Base-by-base conservation (phyloP, 2,329 filamentous ascomycete species). In the Colletotrichum ledebouriae region DNA sequence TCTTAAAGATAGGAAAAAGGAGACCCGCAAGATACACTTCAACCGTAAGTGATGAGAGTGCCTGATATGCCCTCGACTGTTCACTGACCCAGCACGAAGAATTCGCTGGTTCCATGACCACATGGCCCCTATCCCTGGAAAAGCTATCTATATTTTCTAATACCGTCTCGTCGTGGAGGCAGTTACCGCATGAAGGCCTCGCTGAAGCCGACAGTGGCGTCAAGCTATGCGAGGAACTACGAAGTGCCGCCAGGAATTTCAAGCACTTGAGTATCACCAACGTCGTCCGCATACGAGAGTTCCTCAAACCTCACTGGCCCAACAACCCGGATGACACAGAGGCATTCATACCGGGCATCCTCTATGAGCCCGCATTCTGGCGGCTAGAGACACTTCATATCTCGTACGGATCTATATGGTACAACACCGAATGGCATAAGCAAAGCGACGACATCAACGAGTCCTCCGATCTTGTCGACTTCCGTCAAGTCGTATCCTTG, bases 401-500 rank as follows among this genome's bases (percentile, higher is more conserved):
- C 15, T 59, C 67, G 5, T 73, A 73, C 49, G 66, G 66, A n/a
- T 69, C 72, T n/a, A 64, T 73, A 9, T 63, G 67, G 29, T 73
- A 71, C 50, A 68, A 69, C 15, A 64, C 62, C 17, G 70, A 72
- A 22, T 73, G 72, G 72, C 69, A 70, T 49, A 70, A 71, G n/a
- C 61, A 73, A 50, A 50, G 58, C 15, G 50, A 57, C 22, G 59
- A 72, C 39, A 70, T 73, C 50, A 73, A 72, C 52, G 67, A 72
- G 33, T 68, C 73, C 46, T 59, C 62, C 0, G 69, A 70, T 12
- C 64, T 70, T 10, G 39, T 69, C 9, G 61, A 70, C 13, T 73
- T 70, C n/a, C 72, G 72, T 50, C 72, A 73, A 25, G 50, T 50
- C 25, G 53, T 73, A 17, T 72, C 71, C n/a, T 70, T 73, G 17